phyloP scores from a whole-genome alignment of 148 eudicot genomes.

The Fagopyrum homotropicum region DNA sequence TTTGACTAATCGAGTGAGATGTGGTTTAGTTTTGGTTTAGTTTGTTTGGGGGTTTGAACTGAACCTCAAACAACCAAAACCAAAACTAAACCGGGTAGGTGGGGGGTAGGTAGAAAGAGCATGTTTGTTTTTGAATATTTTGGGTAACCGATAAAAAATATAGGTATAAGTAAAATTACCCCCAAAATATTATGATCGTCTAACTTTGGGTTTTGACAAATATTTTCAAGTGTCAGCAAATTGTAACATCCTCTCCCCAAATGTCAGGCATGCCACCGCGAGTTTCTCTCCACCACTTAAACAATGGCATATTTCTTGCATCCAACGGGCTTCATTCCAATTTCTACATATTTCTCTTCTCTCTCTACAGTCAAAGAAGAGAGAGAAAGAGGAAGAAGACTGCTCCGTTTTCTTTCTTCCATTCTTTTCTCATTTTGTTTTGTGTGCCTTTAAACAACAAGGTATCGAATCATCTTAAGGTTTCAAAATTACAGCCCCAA shows the following conservation, averaged over 20 bases:
- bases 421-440: not conserved
- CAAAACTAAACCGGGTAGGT: too few species aligned
- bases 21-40: too few species aligned
- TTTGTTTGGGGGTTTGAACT: too few species aligned
- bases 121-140: too few species aligned
- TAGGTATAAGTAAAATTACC: too few species aligned
- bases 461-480: not conserved
- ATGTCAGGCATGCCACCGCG: not conserved
- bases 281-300: constrained; percentile 1
- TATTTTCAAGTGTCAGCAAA: not conserved
- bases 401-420: constrained; percentile 3
- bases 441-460: not conserved
- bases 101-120: too few species aligned
- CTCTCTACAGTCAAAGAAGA: not conserved
- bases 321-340: not conserved
- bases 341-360: not conserved
- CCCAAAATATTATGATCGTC: too few species aligned
- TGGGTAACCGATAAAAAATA: too few species aligned
- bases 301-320: not conserved
- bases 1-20: too few species aligned
- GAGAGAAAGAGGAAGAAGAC: constrained; percentile 2
- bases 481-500: not conserved
- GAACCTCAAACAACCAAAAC: too few species aligned
- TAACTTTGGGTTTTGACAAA: too few species aligned
- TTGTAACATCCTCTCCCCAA: not conserved